Conservation (phyloP, 441 rosid genomes). For the Erodium trifolium region DNA sequence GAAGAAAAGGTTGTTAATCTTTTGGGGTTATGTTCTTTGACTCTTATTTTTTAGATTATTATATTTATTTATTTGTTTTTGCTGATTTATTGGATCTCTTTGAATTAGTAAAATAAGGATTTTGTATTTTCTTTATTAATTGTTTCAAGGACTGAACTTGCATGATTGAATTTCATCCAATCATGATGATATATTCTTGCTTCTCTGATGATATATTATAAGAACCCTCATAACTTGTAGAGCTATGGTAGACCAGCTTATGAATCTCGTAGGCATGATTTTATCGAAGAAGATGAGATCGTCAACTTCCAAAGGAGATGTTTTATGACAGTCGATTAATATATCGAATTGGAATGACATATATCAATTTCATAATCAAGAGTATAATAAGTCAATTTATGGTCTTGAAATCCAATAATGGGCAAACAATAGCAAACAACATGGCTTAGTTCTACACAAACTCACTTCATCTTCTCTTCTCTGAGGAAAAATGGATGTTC, state of each 20-base stretch:
- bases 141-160: neutral
- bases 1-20: neutral
- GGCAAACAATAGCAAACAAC: neutral
- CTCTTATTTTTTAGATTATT: neutral
- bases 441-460: neutral
- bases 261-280: no score
- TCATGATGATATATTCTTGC: no score
- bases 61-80: neutral
- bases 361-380: no score
- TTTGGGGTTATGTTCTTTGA: neutral
- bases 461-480: neutral
- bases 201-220: neutral
- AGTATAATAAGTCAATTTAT: no score
- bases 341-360: no score
- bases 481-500: neutral
- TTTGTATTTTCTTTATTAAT: neutral
- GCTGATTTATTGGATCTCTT: slow-evolving; percentile 2
- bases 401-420: neutral
- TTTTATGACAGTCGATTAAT: no score
- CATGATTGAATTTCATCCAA: no score
- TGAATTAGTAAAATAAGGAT: neutral
- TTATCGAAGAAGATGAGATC: no score
- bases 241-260: no score
- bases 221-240: no score
- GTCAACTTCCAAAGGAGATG: no score